Percentiles rank a stretch among this genome's conserved stretches.
Evolutionary conservation across 768 basidiomycete species (phyloP).

Genomic region (Boletellus ananiceps): DNA sequence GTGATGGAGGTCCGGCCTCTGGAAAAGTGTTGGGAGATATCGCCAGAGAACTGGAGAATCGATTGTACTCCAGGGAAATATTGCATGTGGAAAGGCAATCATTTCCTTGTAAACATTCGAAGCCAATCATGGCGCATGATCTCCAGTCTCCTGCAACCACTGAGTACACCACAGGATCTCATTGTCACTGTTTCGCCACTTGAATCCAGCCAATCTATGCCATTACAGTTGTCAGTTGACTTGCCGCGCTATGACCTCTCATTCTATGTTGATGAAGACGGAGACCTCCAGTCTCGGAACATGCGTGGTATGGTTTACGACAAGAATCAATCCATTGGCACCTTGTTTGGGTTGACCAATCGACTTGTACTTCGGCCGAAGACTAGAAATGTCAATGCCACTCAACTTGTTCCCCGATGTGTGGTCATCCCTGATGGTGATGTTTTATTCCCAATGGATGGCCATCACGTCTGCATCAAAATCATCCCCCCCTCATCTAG

Average conservation of each 20-base stretch:
- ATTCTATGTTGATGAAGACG: conserved; percentile 31
- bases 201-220: not conserved
- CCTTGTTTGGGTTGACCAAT: conserved; percentile 37
- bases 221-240: conserved; percentile 11
- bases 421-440: conserved; percentile 12
- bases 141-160: not conserved
- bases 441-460: not conserved
- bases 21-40: conserved; percentile 8
- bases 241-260: conserved; percentile 37
- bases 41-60: conserved; percentile 15
- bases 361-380: conserved; percentile 31
- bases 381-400: too few species aligned
- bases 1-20: conserved; percentile 19
- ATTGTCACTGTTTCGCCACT: too few species aligned
- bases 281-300: conserved; percentile 35
- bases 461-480: conserved; percentile 6
- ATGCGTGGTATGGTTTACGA: conserved; percentile 37
- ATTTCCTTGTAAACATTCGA: conserved; percentile 14
- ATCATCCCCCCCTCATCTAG: not conserved
- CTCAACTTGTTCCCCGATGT: not conserved
- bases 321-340: conserved; percentile 32
- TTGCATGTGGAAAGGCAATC: not conserved
- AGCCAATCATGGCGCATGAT: conserved; percentile 18
- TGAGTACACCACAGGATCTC: not conserved
- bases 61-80: not conserved